Evolutionary conservation across 805 yeast species (phyloP), one percentile per base, ranked within the genome.

Genomic region (Nakazawaea pomicola): DNA sequence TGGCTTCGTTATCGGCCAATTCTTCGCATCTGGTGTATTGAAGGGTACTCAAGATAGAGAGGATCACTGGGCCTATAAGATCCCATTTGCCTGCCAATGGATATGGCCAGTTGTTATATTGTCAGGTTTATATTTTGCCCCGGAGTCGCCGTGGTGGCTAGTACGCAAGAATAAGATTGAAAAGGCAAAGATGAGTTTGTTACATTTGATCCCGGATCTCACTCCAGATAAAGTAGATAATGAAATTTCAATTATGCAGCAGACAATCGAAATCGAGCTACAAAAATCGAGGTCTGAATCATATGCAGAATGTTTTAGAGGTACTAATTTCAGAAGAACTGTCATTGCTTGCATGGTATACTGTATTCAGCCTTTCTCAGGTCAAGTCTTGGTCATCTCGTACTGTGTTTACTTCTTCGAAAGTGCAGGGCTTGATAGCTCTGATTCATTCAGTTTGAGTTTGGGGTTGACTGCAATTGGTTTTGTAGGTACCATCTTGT

Each of bases 81-180:
- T 72, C 29, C 79, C 80, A 12, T 72, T 69, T 52, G 79, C 77
- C 1, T 41, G 74, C 9, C 81, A 76, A 55, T 76, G 80, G 80
- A 53, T 64, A 4, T 76, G 78, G 78, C 70, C 76, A 14, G 50
- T 65, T 6, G 74, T 76, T 31, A 52, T 75, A 21, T 49, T 65
- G 17, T 47, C 61, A 40, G 62, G 64, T 8, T 59, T 65, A 6
- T 56, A 43, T 38, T 52, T 70, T 6, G 70, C 76, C 29, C 79
- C 79, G n/a, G 78, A 74, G 38, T 68, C 75, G 12, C 80, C 80
- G 16, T 66, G 70, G 64, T 74, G 72, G 70, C 54, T 72, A 35
- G 65, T 70, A 4, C 64, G 67, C 43, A 61, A 62, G 46, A 70
- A 68, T 3, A 56, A 56, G 36, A 38, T 51, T 16, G 61, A 57